Conservation (phyloP, 2,329 filamentous ascomycete species). For the Penicillium sp. region DNA sequence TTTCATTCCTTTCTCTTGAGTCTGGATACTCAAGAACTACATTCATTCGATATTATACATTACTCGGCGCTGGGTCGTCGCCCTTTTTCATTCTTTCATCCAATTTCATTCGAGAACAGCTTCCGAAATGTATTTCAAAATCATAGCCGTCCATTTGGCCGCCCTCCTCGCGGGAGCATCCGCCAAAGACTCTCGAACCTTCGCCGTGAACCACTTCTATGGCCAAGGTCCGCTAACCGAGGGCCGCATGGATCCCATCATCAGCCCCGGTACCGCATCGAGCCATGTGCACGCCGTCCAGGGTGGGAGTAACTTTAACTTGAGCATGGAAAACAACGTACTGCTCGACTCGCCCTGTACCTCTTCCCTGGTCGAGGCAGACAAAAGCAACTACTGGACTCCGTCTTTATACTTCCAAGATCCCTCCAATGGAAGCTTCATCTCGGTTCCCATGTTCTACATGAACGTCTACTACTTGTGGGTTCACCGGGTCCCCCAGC, state of each 20-base stretch:
- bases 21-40: constrained; percentile 2
- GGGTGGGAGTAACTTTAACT: constrained; percentile 66
- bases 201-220: constrained; percentile 20
- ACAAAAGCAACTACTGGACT: constrained; percentile 76
- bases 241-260: constrained; percentile 59
- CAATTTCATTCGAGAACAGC: background rate
- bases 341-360: constrained; percentile 66
- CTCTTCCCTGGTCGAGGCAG: constrained; percentile 65
- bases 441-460: constrained; percentile 54
- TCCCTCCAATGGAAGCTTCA: constrained; percentile 59
- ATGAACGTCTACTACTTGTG: constrained; percentile 72
- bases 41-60: background rate
- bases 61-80: background rate
- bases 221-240: constrained; percentile 11
- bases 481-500: constrained; percentile 25
- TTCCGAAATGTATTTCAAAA: constrained; percentile 1
- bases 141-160: background rate
- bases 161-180: background rate
- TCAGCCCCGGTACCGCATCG: constrained; percentile 59
- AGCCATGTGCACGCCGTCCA: constrained; percentile 69
- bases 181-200: constrained; percentile 15
- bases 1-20: constrained; percentile 3
- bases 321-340: constrained; percentile 60
- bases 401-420: constrained; percentile 67
- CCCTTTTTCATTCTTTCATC: background rate